Evolutionary conservation across 257 asterid genomes (phyloP).

Genomic region (Plantago elongata): DNA sequence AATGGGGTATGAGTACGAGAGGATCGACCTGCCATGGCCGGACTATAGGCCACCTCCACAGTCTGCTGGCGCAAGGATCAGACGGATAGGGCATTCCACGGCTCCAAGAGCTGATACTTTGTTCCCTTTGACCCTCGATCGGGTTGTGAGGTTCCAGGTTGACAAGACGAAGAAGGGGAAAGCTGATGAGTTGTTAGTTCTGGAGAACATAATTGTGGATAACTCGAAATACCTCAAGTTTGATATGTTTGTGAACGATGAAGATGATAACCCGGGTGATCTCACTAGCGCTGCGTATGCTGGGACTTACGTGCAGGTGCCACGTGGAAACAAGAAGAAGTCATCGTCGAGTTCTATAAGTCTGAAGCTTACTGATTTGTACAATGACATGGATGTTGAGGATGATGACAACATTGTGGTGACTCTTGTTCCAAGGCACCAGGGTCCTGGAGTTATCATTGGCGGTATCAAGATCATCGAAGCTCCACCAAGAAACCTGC

Average conservation of each 20-base stretch:
- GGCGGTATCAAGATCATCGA: slow-evolving; percentile 23
- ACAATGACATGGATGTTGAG: slow-evolving; percentile 22
- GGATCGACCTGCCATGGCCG: slow-evolving; percentile 25
- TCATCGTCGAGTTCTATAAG: slow-evolving; percentile 1
- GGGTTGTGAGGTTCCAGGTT: slow-evolving; percentile 13
- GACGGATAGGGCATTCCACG: background rate
- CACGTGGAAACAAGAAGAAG: slow-evolving; percentile 6
- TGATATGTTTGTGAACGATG: slow-evolving; percentile 30
- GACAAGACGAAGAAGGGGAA: slow-evolving; percentile 24
- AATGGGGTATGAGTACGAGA: slow-evolving; percentile 22
- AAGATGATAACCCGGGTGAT: slow-evolving; percentile 20
- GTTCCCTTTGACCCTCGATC: slow-evolving; percentile 23
- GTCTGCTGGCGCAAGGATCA: slow-evolving; percentile 11
- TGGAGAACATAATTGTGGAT: slow-evolving; percentile 24
- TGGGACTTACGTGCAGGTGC: slow-evolving; percentile 24
- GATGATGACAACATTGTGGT: slow-evolving; percentile 21
- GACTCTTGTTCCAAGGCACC: slow-evolving; percentile 21
- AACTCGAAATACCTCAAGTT: slow-evolving; percentile 22
- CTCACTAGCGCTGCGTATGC: slow-evolving; percentile 27
- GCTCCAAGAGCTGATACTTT: background rate
- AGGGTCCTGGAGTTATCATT: slow-evolving; percentile 22
- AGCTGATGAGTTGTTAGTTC: slow-evolving; percentile 24
- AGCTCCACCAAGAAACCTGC: background rate
- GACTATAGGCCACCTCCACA: slow-evolving; percentile 18
- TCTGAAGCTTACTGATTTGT: slow-evolving; percentile 20